Percentiles rank a stretch among this genome's conserved stretches.
Conservation (phyloP, 192 early-diverging fungal genomes). For the Podila minutissima region DNA sequence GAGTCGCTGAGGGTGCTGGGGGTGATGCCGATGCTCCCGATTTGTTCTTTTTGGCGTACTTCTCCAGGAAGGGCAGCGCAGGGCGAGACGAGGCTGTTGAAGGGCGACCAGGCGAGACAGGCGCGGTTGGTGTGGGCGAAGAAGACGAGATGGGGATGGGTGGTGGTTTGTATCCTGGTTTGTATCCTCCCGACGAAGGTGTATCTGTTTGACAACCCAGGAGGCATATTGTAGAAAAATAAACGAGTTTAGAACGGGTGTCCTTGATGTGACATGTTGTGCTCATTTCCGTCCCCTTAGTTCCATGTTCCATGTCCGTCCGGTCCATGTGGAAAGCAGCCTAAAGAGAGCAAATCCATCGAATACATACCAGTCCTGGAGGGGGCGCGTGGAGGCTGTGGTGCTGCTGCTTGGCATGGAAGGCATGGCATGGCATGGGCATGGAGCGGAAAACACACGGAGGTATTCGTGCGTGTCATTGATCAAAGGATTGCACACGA, state of each 20-base stretch:
- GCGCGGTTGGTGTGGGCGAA: constrained; percentile 12
- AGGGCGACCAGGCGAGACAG: constrained; percentile 32
- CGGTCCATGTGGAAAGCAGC: not conserved
- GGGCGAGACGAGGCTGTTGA: constrained; percentile 32
- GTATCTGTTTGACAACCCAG: not conserved
- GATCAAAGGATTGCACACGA: not conserved
- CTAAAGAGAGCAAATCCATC: not conserved
- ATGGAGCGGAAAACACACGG: not conserved
- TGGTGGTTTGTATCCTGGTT: constrained; percentile 47
- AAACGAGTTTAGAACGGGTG: not conserved
- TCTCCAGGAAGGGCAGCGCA: constrained; percentile 50
- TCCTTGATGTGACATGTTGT: too few relatives aligned
- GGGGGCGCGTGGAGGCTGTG: constrained; percentile 31
- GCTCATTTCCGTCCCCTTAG: not conserved
- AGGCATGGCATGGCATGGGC: not conserved
- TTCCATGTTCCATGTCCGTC: not conserved
- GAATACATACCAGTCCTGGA: constrained; percentile 29
- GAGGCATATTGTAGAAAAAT: constrained; percentile 1
- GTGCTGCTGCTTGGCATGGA: not conserved
- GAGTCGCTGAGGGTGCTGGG: constrained; percentile 12
- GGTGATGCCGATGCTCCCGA: constrained; percentile 17
- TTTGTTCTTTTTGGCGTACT: constrained; percentile 53
- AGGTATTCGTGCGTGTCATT: not conserved
- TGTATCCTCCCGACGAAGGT: constrained; percentile 40
- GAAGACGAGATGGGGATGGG: constrained; percentile 19